Base-by-base conservation (phyloP, 2,329 filamentous ascomycete species). In the Diaporthe vexans region DNA sequence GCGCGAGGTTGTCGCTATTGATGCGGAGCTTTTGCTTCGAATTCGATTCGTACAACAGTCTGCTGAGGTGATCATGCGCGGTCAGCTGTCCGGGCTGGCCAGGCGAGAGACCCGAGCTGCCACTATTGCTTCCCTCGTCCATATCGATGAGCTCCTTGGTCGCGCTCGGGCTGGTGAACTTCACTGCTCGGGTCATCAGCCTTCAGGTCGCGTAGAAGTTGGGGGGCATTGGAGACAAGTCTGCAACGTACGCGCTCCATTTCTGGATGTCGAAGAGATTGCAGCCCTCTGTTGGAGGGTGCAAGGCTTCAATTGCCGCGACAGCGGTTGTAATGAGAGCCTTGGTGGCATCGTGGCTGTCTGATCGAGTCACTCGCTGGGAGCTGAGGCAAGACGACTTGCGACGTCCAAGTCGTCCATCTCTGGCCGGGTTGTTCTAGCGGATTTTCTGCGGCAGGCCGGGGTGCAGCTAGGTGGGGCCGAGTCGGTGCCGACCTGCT, bases 1-100 rank as follows among this genome's bases (percentile, higher is more conserved):
- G 82, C 73, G 84, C 81, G 73, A 84, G 79, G 19, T 78, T 77
- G 72, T 81, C 79, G 77, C 81, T 82, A 77, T 74, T 69, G n/a
- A 51, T 29, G 57, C 61, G 70, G 48, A 77, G 68, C 43, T 46
- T 59, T 4, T 56, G 72, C 37, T 72, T 71, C 46, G 72, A 17
- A 43, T 73, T 19, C 70, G 72, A 40, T 35, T 13, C n/a, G 15
- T 24, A 11, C 70, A 74, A 56, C 52, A 71, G 15, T 52, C 19
- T 24, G 33, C 26, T 52, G 61, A 71, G 51, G 17, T 35, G 33
- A n/a, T 69, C 72, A 21, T 54, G n/a, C 29, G 19, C 19, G 19
- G 46, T 21, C 59, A 48, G 17, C 29, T 26, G 10, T 40, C 24
- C 21, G 21, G 71, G 51, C 52, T 35, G 29, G 40, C 51, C 58